Conservation (phyloP, 768 basidiomycete genomes). For the Multifurca ochricompacta region DNA sequence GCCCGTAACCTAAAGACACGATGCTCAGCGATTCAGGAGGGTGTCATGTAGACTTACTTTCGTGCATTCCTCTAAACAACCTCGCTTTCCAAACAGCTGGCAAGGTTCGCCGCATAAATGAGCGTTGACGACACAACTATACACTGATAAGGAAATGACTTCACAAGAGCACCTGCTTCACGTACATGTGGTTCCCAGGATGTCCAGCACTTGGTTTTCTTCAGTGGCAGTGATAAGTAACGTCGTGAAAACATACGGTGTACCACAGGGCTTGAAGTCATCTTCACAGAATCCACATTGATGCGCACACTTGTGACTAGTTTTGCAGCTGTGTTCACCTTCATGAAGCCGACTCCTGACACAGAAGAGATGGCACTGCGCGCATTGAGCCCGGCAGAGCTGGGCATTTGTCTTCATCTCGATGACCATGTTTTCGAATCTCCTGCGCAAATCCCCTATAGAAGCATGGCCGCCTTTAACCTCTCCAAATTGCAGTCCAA, state of each 20-base stretch:
- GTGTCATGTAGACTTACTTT: constrained; percentile 31
- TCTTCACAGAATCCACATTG: constrained; percentile 38
- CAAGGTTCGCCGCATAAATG: constrained; percentile 52
- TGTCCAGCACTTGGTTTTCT: constrained; percentile 43
- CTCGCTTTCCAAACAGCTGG: constrained; percentile 36
- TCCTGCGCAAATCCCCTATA: constrained; percentile 39
- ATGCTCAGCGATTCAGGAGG: not conserved
- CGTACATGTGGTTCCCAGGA: constrained; percentile 48
- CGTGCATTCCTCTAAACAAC: constrained; percentile 47
- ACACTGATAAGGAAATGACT: not conserved
- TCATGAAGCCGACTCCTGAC: constrained; percentile 41
- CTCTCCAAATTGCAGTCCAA: constrained; percentile 40
- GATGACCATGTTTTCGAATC: constrained; percentile 37
- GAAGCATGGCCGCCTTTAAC: constrained; percentile 38
- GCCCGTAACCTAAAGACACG: constrained; percentile 34
- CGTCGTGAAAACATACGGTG: constrained; percentile 33
- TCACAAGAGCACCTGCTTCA: not conserved
- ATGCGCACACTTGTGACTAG: constrained; percentile 40
- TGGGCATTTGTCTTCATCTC: constrained; percentile 41
- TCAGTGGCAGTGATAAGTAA: not conserved
- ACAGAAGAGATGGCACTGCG: constrained; percentile 43
- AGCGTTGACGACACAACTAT: constrained; percentile 41
- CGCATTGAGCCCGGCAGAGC: constrained; percentile 43
- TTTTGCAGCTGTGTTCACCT: constrained; percentile 41
- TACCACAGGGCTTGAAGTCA: constrained; percentile 32